phyloP scores from a whole-genome alignment of 2,329 filamentous ascomycete genomes.

The Aspergillus hiratsukae region DNA sequence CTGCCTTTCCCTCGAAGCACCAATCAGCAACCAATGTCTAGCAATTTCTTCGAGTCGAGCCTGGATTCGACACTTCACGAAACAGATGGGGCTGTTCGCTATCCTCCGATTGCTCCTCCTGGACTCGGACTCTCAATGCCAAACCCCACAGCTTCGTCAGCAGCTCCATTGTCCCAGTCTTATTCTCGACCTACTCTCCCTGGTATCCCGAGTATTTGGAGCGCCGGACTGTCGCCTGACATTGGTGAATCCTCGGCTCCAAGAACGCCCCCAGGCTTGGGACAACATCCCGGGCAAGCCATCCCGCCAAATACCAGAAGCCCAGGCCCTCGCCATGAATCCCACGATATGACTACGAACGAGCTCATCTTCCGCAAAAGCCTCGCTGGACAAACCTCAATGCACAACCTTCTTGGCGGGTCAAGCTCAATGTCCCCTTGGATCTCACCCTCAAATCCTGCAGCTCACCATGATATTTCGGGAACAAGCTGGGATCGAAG shows the following conservation, averaged over 20 bases:
- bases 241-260: slow-evolving; percentile 38
- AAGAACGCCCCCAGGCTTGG: slow-evolving; percentile 35
- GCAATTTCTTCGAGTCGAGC: slow-evolving; percentile 20
- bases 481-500: slow-evolving; percentile 23
- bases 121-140: slow-evolving; percentile 26
- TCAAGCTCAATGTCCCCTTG: slow-evolving; percentile 22
- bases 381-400: slow-evolving; percentile 22
- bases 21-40: slow-evolving; percentile 20
- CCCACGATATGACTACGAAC: slow-evolving; percentile 23
- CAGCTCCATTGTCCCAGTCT: slow-evolving; percentile 24
- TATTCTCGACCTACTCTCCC: slow-evolving; percentile 29
- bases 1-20: slow-evolving; percentile 22
- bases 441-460: slow-evolving; percentile 15
- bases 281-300: slow-evolving; percentile 19
- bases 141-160: slow-evolving; percentile 16
- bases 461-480: slow-evolving; percentile 12
- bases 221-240: slow-evolving; percentile 42
- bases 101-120: slow-evolving; percentile 30
- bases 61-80: slow-evolving; percentile 19
- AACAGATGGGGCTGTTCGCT: slow-evolving; percentile 18
- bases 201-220: slow-evolving; percentile 42
- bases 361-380: slow-evolving; percentile 26
- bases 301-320: slow-evolving; percentile 11
- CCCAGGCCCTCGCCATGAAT: slow-evolving; percentile 17
- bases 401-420: slow-evolving; percentile 17